A percentile compares a stretch with the other conserved stretches of the same genome.
phyloP scores from a whole-genome alignment of 1,139 yeast genomes.

The Taiozyma onychis region DNA sequence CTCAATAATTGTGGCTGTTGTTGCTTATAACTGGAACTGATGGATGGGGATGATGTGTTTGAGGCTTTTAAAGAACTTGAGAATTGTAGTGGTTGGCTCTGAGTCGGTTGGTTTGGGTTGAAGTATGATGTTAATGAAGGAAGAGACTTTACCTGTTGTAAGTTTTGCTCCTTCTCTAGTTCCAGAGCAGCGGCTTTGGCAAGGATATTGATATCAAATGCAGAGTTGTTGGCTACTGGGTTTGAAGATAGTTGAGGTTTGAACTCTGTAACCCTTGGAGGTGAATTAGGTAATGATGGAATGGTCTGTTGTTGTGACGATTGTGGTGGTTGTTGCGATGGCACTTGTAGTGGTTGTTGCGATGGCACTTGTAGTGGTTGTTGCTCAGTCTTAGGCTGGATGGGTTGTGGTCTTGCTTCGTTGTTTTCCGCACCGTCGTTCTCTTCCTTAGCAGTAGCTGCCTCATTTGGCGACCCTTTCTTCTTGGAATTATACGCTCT shows the following conservation, averaged over 20 bases:
- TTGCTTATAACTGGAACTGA: constrained; percentile 2
- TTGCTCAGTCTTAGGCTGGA: not conserved
- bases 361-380: not conserved
- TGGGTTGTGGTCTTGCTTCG: not conserved
- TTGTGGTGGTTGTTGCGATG: constrained; percentile 3
- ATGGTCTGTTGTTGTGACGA: constrained; percentile 5
- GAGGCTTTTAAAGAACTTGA: constrained; percentile 14
- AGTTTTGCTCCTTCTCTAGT: constrained; percentile 42
- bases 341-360: not conserved
- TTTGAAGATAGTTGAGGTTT: constrained; percentile 10
- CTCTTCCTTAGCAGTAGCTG: constrained; percentile 1
- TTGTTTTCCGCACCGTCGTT: not conserved
- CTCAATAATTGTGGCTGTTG: constrained; percentile 5
- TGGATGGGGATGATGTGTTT: not conserved
- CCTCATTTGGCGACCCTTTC: constrained; percentile 8
- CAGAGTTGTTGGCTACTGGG: constrained; percentile 19
- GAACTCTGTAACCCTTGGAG: constrained; percentile 15
- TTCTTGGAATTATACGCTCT: constrained; percentile 30
- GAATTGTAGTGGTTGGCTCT: constrained; percentile 2
- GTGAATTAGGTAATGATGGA: constrained; percentile 23
- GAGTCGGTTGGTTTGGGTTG: constrained; percentile 24
- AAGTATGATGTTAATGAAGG: constrained; percentile 64
- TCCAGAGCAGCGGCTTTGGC: constrained; percentile 85
- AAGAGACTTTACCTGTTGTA: constrained; percentile 52
- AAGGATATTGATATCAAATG: constrained; percentile 63